Percentiles rank a stretch among this genome's conserved stretches.
Evolutionary conservation across 1,284 basidiomycete genomes (phyloP).

Genomic region (Microbotryum scabiosae): DNA sequence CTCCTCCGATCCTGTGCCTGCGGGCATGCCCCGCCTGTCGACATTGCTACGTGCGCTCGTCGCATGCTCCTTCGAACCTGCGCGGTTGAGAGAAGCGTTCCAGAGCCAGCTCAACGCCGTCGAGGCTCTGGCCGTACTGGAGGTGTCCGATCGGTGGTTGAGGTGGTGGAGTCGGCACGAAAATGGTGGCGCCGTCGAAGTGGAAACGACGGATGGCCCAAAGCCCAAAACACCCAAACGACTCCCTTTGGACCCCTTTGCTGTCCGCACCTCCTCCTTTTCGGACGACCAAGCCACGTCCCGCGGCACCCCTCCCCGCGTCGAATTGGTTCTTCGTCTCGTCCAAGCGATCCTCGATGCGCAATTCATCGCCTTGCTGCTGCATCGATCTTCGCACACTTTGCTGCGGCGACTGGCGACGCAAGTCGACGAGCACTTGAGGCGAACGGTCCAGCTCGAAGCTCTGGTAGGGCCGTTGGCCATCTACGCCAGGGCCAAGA

Average conservation of each 20-base stretch:
- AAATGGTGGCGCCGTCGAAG: not conserved
- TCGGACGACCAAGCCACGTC: no score
- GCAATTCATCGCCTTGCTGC: conserved; percentile 29
- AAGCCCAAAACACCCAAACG: no score
- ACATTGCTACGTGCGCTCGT: conserved; percentile 24
- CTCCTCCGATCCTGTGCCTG: conserved; percentile 1
- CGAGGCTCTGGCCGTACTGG: conserved; percentile 21
- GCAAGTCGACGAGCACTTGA: conserved; percentile 16
- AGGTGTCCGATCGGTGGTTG: conserved; percentile 24
- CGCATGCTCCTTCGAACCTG: conserved; percentile 9
- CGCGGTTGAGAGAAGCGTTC: conserved; percentile 15
- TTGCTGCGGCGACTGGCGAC: conserved; percentile 25
- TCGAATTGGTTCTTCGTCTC: conserved; percentile 19
- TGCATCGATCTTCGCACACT: conserved; percentile 23
- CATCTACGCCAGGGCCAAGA: conserved; percentile 19
- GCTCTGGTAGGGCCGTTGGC: conserved; percentile 23
- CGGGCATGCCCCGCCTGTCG: conserved; percentile 6
- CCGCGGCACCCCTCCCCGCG: not conserved
- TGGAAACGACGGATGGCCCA: not conserved
- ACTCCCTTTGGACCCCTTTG: no score
- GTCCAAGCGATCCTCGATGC: conserved; percentile 30
- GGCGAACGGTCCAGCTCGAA: conserved; percentile 14
- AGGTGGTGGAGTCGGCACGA: conserved; percentile 8
- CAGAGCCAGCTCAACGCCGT: conserved; percentile 17
- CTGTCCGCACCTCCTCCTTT: no score